Percentiles rank a stretch among this genome's conserved stretches.
Conservation (phyloP, 2,329 filamentous ascomycete species). For the Coniochaeta sp. region DNA sequence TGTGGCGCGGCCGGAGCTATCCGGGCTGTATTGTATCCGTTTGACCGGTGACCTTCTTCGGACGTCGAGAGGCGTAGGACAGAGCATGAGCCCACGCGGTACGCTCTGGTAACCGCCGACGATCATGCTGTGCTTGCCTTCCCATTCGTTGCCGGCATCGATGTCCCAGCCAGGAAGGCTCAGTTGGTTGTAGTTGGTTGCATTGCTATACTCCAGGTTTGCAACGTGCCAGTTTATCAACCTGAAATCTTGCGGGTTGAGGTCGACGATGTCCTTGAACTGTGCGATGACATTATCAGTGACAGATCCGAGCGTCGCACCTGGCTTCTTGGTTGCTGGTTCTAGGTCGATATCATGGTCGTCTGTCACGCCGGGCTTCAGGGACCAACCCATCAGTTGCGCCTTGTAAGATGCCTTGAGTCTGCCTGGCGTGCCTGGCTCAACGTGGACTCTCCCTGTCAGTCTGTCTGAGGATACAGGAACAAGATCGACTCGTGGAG, state of each 20-base stretch:
- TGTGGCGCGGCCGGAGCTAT: constrained; percentile 41
- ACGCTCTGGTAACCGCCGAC: constrained; percentile 91
- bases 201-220: constrained; percentile 96
- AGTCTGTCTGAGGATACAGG: constrained; percentile 60
- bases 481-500: constrained; percentile 48
- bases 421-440: constrained; percentile 61
- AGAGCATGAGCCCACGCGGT: constrained; percentile 75
- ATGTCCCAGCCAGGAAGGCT: constrained; percentile 94
- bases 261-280: constrained; percentile 74
- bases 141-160: constrained; percentile 95
- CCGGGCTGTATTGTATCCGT: constrained; percentile 57
- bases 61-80: constrained; percentile 70
- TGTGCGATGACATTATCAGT: constrained; percentile 88
- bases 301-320: constrained; percentile 78
- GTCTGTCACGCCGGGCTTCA: constrained; percentile 56
- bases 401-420: constrained; percentile 71
- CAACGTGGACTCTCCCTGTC: constrained; percentile 65
- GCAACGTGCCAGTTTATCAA: constrained; percentile 97
- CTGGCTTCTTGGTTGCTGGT: constrained; percentile 50
- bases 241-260: constrained; percentile 80
- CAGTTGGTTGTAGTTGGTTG: constrained; percentile 76
- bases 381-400: constrained; percentile 72
- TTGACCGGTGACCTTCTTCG: constrained; percentile 66
- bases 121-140: constrained; percentile 88
- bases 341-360: constrained; percentile 67